A percentile compares a stretch with the other conserved stretches of the same genome.
phyloP scores from a whole-genome alignment of 1,284 basidiomycete genomes.

The Ceratorhiza oryzae-sativae region DNA sequence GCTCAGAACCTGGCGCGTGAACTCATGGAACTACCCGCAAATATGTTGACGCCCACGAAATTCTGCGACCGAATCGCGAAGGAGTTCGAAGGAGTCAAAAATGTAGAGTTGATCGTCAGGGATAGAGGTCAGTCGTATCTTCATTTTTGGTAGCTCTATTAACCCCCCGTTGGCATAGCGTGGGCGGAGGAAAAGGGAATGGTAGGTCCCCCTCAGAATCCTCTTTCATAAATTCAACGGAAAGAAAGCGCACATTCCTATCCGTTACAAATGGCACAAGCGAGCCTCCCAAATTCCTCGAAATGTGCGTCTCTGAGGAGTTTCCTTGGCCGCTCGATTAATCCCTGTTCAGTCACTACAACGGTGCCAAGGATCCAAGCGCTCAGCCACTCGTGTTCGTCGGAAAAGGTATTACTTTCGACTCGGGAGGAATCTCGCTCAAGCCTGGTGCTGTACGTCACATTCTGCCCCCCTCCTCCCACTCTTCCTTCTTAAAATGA shows the following conservation, averaged over 20 bases:
- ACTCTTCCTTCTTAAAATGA: neutral
- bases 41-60: slow-evolving; percentile 78
- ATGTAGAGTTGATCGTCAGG: slow-evolving; percentile 73
- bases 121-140: slow-evolving; percentile 66
- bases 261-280: slow-evolving; percentile 84
- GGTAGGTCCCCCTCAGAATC: slow-evolving; percentile 54
- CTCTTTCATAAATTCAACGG: neutral
- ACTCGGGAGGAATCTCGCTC: slow-evolving; percentile 88
- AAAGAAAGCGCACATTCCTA: slow-evolving; percentile 74
- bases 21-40: slow-evolving; percentile 85
- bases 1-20: slow-evolving; percentile 88
- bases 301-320: slow-evolving; percentile 62
- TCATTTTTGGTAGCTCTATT: neutral
- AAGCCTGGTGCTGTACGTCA: slow-evolving; percentile 73
- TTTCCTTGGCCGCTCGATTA: slow-evolving; percentile 31
- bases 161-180: slow-evolving; percentile 50
- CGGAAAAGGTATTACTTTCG: slow-evolving; percentile 90
- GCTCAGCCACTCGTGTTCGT: slow-evolving; percentile 77
- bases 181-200: slow-evolving; percentile 87
- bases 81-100: slow-evolving; percentile 71
- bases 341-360: slow-evolving; percentile 69
- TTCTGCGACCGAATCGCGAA: slow-evolving; percentile 76
- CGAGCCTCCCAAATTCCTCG: slow-evolving; percentile 86
- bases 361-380: slow-evolving; percentile 65
- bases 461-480: neutral